A percentile compares a stretch with the other conserved stretches of the same genome.
Evolutionary conservation across 495 filamentous ascomycete species (phyloP).

Genomic region (Penicillium tannophilum): DNA sequence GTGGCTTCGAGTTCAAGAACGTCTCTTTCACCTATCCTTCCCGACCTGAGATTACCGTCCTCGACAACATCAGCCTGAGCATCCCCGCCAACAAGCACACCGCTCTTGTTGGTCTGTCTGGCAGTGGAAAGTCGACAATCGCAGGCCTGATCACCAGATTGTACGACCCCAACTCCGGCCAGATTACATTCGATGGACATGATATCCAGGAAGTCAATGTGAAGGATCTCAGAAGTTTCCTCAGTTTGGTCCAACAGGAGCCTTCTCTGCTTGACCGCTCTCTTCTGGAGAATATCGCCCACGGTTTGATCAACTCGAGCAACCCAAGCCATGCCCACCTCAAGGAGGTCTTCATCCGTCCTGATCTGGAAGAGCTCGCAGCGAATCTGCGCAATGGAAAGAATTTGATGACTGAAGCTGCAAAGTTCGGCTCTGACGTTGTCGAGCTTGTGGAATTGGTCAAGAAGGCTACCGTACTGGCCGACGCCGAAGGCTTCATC

Average conservation of each 20-base stretch:
- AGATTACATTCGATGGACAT: slow-evolving; percentile 54
- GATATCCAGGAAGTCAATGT: slow-evolving; percentile 59
- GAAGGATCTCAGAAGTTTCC: slow-evolving; percentile 54
- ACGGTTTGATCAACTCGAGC: slow-evolving; percentile 63
- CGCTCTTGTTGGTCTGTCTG: slow-evolving; percentile 69
- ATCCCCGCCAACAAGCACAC: slow-evolving; percentile 61
- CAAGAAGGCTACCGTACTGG: slow-evolving; percentile 40
- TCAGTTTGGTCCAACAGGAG: slow-evolving; percentile 70
- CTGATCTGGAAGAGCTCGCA: slow-evolving; percentile 36
- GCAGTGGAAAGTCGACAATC: slow-evolving; percentile 73
- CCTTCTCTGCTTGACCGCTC: slow-evolving; percentile 65
- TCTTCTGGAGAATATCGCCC: slow-evolving; percentile 68
- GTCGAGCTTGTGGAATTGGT: slow-evolving; percentile 44
- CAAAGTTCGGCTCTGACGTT: slow-evolving; percentile 30
- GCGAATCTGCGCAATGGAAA: slow-evolving; percentile 36
- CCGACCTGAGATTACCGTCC: slow-evolving; percentile 58
- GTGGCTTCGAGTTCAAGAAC: slow-evolving; percentile 52
- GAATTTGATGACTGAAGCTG: slow-evolving; percentile 35
- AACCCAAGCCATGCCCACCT: slow-evolving; percentile 47
- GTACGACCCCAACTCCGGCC: slow-evolving; percentile 47
- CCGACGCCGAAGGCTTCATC: slow-evolving; percentile 50
- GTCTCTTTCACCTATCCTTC: slow-evolving; percentile 66
- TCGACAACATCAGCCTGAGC: slow-evolving; percentile 49
- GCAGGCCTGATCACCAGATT: slow-evolving; percentile 57
- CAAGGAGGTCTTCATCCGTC: slow-evolving; percentile 31